These are phyloP conservation scores for Magnaporthiopsis poae DNA, from an alignment of 2,329 filamentous ascomycete genomes.

Conservation along the genomic window DNA sequence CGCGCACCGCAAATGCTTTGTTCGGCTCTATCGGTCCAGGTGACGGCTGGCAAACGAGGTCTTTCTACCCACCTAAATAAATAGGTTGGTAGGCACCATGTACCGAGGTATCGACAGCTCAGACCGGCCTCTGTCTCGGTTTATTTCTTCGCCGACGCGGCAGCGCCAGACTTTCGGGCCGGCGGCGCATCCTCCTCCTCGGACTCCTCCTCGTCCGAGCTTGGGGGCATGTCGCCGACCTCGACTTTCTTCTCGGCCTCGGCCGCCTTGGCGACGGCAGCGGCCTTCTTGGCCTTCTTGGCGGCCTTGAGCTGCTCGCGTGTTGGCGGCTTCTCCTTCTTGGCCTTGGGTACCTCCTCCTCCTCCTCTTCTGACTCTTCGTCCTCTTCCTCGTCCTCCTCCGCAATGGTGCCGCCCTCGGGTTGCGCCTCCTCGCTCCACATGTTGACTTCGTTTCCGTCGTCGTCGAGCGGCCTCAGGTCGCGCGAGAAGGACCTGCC, in stretches of 20 bases:
- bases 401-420: constrained; percentile 38
- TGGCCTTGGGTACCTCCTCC: constrained; percentile 33
- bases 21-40: too few species aligned
- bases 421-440: constrained; percentile 56
- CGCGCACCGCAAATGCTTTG: too few species aligned
- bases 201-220: constrained; percentile 41
- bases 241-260: constrained; percentile 62
- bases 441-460: constrained; percentile 82
- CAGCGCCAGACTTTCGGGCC: constrained; percentile 20
- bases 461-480: constrained; percentile 75
- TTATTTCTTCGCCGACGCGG: constrained; percentile 27
- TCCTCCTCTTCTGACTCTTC: constrained; percentile 45
- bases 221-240: constrained; percentile 76
- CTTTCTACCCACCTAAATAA: too few species aligned
- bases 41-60: too few species aligned
- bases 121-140: constrained; percentile 14
- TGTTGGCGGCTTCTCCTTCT: constrained; percentile 35
- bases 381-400: constrained; percentile 38
- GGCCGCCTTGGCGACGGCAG: constrained; percentile 11
- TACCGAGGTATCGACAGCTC: too few species aligned
- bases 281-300: constrained; percentile 62
- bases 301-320: constrained; percentile 81
- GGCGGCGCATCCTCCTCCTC: constrained; percentile 15
- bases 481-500: constrained; percentile 94
- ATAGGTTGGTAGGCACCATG: too few species aligned